Conservation (phyloP, 768 basidiomycete species). For the Lentinula aciculospora region DNA sequence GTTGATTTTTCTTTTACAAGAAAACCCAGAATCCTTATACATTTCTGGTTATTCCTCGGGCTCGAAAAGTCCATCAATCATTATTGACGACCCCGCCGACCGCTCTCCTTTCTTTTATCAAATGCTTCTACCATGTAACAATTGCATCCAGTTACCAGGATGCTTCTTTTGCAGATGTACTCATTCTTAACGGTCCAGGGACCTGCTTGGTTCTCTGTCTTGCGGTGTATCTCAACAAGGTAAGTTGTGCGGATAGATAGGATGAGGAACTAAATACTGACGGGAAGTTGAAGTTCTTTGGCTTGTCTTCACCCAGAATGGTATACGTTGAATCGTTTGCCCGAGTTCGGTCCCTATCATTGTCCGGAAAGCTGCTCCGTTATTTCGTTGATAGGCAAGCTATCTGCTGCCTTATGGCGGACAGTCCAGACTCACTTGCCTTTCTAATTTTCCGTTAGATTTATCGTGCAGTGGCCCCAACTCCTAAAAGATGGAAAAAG, state of each 20-base stretch:
- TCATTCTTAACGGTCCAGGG: constrained; percentile 93
- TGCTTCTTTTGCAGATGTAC: constrained; percentile 55
- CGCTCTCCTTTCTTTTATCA: constrained; percentile 52
- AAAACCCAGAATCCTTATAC: constrained; percentile 25
- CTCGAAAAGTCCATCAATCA: constrained; percentile 81
- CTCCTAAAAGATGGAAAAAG: constrained; percentile 33
- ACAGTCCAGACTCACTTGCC: background rate
- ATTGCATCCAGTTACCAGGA: constrained; percentile 18
- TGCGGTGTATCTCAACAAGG: constrained; percentile 67
- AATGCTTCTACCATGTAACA: constrained; percentile 57
- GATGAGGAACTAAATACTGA: background rate
- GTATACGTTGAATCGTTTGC: constrained; percentile 96
- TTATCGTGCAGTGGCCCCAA: constrained; percentile 88
- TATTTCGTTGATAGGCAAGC: constrained; percentile 76
- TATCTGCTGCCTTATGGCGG: background rate
- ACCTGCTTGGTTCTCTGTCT: constrained; percentile 80
- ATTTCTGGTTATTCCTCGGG: constrained; percentile 75
- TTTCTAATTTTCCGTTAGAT: constrained; percentile 38
- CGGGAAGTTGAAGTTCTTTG: constrained; percentile 54
- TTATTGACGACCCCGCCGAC: constrained; percentile 65
- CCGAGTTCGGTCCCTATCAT: constrained; percentile 71
- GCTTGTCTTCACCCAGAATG: constrained; percentile 60
- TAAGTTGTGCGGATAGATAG: constrained; percentile 26
- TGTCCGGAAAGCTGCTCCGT: constrained; percentile 78
- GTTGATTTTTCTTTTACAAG: background rate